Conservation (phyloP, 2,329 filamentous ascomycete genomes). For the Colletotrichum shisoi region DNA sequence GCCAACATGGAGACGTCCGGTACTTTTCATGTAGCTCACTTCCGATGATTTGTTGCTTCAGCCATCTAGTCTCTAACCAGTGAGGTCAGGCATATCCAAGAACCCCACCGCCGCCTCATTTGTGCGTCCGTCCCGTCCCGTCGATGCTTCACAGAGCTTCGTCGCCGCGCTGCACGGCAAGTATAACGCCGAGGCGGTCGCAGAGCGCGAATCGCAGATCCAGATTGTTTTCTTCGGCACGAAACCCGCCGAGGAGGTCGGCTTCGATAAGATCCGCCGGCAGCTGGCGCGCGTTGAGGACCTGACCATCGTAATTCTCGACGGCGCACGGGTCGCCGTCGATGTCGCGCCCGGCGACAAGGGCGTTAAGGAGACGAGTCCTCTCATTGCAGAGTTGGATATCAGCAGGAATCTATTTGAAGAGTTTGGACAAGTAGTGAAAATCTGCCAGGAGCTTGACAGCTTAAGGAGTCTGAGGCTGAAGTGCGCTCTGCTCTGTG, state of each 20-base stretch:
- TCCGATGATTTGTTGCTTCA: slow-evolving; percentile 21
- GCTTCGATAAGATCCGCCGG: slow-evolving; percentile 89
- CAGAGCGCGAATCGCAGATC: slow-evolving; percentile 41
- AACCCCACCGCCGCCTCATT: slow-evolving; percentile 83
- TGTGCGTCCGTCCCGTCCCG: slow-evolving; percentile 76
- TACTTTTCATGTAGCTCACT: slow-evolving; percentile 79
- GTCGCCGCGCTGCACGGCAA: slow-evolving; percentile 81
- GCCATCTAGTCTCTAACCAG: slow-evolving; percentile 37
- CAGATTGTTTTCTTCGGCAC: slow-evolving; percentile 75
- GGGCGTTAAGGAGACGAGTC: slow-evolving; percentile 62
- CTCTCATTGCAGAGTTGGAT: slow-evolving; percentile 79
- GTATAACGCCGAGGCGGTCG: slow-evolving; percentile 71
- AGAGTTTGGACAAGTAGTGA: slow-evolving; percentile 69
- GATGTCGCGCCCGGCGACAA: slow-evolving; percentile 47
- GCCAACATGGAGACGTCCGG: slow-evolving; percentile 76
- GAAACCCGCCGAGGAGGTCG: slow-evolving; percentile 87
- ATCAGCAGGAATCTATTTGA: slow-evolving; percentile 85
- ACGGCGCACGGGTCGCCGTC: slow-evolving; percentile 70
- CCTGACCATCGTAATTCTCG: slow-evolving; percentile 81
- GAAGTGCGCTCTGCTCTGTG: slow-evolving; percentile 64
- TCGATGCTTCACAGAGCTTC: slow-evolving; percentile 75
- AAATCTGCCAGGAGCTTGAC: slow-evolving; percentile 75
- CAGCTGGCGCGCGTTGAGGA: slow-evolving; percentile 81
- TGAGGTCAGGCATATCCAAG: slow-evolving; percentile 62
- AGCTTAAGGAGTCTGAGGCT: slow-evolving; percentile 71